Base-by-base conservation (phyloP, 1,284 basidiomycete species). In the Ganoderma boninense region DNA sequence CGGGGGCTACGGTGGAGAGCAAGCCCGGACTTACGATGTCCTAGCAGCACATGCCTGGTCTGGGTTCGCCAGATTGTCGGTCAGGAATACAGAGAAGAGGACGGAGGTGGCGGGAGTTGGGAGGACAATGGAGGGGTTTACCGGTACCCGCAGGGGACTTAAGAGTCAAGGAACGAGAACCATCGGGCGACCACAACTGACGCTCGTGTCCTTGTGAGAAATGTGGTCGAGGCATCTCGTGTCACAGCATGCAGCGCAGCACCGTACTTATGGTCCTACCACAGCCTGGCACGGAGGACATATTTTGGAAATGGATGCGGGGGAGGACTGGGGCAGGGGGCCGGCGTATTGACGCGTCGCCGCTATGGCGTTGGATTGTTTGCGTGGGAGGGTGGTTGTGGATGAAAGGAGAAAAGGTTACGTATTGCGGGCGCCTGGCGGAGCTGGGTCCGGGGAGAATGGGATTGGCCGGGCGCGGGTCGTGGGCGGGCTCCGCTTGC, bases 371-470 rank as follows among this genome's bases (percentile, higher is more conserved):
- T 29, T 57, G 56, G 56, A n/a, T 60, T 60, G 57, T 60, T 60
- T 60, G 57, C 57, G 57, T 60, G 57, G 40, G 57, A 60, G 57
- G 57, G 56, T 57, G 56, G 56, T 57, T 35, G 52, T 14, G 52
- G 52, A 56, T 56, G 29, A 26, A 20, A 32, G 29, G 46, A 32
- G 8, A n/a, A n/a, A n/a, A n/a, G n/a, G n/a, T 52, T 52, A 52
- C 32, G 32, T 38, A 59, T 10, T 0, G 38, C 57, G 18, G 18
- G 35, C 18, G 35, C 7, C 35, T 18, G 60, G n/a, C 40, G 23
- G 40, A n/a, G 38, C 38, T 26, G 40, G n/a, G 59, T 7, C 38
- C 59, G 35, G 59, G 59, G 40, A n/a, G 20, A 40, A 20, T 18
- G 20, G 18, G 59, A 61, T 44, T 62, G 60, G 60, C 40, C 14